phyloP scores from a whole-genome alignment of 1,284 basidiomycete genomes.

The Thecaphora thlaspeos region DNA sequence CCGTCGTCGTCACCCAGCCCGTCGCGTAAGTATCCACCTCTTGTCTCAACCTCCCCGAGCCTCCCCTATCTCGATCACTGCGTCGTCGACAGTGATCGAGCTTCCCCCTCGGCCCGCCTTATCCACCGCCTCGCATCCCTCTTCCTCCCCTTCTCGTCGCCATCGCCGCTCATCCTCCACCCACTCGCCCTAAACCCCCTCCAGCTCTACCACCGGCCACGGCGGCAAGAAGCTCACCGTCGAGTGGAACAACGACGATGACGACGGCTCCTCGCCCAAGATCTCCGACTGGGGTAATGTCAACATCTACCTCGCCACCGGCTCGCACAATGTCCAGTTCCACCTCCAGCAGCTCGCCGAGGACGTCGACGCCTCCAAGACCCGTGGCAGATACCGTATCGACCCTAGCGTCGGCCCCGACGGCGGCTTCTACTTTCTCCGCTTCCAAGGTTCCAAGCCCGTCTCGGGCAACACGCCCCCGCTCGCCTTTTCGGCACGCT shows the following conservation, averaged over 20 bases:
- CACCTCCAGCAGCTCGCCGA: constrained; percentile 43
- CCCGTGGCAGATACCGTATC: constrained; percentile 22
- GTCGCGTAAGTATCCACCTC: constrained; percentile 32
- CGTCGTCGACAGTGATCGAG: background rate
- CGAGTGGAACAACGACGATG: constrained; percentile 48
- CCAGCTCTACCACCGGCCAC: constrained; percentile 34
- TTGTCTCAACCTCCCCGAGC: background rate
- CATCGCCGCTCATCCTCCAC: background rate
- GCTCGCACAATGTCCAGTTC: constrained; percentile 44
- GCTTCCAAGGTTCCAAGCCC: constrained; percentile 43
- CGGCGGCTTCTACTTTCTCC: constrained; percentile 51
- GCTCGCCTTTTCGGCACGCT: constrained; percentile 52
- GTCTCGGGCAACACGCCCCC: constrained; percentile 20
- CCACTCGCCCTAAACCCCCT: too few relatives aligned
- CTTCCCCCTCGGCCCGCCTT: too few relatives aligned
- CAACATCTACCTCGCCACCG: constrained; percentile 50
- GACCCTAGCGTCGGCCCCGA: constrained; percentile 32
- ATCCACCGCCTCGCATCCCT: too few relatives aligned
- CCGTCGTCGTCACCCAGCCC: constrained; percentile 40
- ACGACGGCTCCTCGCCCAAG: constrained; percentile 41
- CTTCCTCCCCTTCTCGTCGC: background rate
- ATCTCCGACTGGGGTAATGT: constrained; percentile 35
- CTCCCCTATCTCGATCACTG: background rate
- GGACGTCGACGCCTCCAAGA: constrained; percentile 19
- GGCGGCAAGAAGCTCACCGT: constrained; percentile 34